Evolutionary conservation across 805 yeast genomes (phyloP).

Genomic region (Cephaloascus fragrans): DNA sequence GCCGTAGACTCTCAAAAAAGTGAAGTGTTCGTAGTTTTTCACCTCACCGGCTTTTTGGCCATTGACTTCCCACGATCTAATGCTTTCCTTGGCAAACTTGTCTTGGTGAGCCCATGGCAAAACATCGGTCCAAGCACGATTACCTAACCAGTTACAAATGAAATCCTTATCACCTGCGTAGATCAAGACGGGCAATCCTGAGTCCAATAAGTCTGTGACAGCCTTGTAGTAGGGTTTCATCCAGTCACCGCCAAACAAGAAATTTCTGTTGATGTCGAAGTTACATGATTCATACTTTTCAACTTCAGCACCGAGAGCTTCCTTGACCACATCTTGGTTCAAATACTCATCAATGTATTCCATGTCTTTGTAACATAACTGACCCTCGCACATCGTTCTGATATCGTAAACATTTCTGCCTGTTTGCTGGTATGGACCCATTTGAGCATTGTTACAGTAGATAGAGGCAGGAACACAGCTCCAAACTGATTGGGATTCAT

Average conservation of each 20-base stretch:
- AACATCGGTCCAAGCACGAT: conserved; percentile 73
- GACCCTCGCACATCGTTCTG: conserved; percentile 67
- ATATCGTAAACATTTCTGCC: conserved; percentile 91
- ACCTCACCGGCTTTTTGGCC: conserved; percentile 57
- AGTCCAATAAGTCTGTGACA: conserved; percentile 62
- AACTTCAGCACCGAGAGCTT: conserved; percentile 87
- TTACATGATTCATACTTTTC: conserved; percentile 69
- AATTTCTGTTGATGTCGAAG: conserved; percentile 68
- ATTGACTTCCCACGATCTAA: conserved; percentile 33
- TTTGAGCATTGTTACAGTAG: conserved; percentile 79
- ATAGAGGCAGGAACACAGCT: conserved; percentile 86
- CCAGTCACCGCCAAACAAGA: conserved; percentile 84
- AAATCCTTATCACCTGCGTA: conserved; percentile 96
- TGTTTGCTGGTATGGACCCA: conserved; percentile 73
- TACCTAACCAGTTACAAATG: conserved; percentile 96
- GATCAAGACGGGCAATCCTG: conserved; percentile 70
- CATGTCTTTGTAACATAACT: conserved; percentile 72
- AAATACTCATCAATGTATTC: conserved; percentile 69
- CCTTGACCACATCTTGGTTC: conserved; percentile 66
- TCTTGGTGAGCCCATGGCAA: conserved; percentile 58
- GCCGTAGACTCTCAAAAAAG: conserved; percentile 75
- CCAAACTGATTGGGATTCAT: conserved; percentile 63
- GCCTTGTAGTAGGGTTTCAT: conserved; percentile 79
- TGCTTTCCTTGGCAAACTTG: conserved; percentile 26
- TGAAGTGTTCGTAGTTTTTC: conserved; percentile 57